Conservation (phyloP, 163 green algal species). For the Picocystis sp. region DNA sequence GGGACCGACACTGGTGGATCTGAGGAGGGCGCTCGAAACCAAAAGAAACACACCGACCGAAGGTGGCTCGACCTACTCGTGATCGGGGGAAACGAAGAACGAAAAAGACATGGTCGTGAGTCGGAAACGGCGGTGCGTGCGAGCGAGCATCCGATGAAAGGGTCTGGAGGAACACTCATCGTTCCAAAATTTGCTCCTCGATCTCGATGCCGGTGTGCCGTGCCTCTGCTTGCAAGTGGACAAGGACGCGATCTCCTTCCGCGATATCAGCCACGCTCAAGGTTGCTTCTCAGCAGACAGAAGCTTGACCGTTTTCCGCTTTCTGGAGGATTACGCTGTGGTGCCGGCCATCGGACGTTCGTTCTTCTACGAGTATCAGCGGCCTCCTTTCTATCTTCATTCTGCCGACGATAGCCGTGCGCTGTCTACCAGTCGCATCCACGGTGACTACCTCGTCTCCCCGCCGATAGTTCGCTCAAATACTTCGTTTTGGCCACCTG, state of each 20-base stretch:
- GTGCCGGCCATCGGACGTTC: constrained; percentile 53
- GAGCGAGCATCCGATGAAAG: no score
- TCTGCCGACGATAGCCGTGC: constrained; percentile 50
- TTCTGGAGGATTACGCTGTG: constrained; percentile 71
- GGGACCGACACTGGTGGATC: no score
- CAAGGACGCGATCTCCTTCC: constrained; percentile 40
- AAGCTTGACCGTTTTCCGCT: constrained; percentile 66
- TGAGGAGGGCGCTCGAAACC: no score
- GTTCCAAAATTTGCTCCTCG: constrained; percentile 53
- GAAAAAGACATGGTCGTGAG: no score
- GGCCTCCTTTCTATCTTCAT: constrained; percentile 39
- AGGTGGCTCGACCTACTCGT: no score
- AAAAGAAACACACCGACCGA: no score
- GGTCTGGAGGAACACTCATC: no score
- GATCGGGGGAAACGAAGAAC: no score
- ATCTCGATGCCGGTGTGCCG: constrained; percentile 61
- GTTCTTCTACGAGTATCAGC: constrained; percentile 10
- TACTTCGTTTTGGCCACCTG: constrained; percentile 54
- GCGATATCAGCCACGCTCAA: constrained; percentile 43
- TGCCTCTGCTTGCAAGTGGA: constrained; percentile 33
- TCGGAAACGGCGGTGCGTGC: no score
- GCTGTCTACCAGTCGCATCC: constrained; percentile 28
- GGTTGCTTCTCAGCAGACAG: constrained; percentile 11
- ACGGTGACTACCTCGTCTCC: constrained; percentile 53
- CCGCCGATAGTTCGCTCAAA: constrained; percentile 58